A percentile compares a stretch with the other conserved stretches of the same genome.
These are phyloP conservation scores for Ceratocystis eucalypticola DNA, from an alignment of 2,329 filamentous ascomycete species.

Conservation along the genomic window DNA sequence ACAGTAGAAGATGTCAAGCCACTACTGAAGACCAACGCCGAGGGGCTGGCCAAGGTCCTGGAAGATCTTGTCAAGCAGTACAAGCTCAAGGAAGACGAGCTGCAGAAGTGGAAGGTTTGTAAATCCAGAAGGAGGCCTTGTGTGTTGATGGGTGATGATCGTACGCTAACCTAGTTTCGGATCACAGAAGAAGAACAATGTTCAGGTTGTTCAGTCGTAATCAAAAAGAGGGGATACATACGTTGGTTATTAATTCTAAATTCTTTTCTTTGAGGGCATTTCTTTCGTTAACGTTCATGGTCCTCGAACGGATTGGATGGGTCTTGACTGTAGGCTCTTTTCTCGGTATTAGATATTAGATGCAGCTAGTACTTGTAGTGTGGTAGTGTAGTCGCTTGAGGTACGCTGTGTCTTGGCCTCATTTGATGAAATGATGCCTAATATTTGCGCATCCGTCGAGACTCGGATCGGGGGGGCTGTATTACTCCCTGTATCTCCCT, in stretches of 20 bases:
- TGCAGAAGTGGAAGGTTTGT: constrained; percentile 96
- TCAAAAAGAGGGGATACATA: constrained; percentile 14
- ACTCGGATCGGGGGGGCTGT: too few species aligned
- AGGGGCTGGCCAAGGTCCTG: constrained; percentile 84
- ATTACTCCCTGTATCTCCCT: neutral
- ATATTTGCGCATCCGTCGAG: too few species aligned
- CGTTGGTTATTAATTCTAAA: neutral
- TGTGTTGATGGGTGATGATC: neutral
- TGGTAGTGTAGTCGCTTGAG: too few species aligned
- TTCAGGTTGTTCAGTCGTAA: constrained; percentile 71
- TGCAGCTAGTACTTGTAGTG: too few species aligned
- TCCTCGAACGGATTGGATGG: too few species aligned
- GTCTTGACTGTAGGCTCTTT: too few species aligned
- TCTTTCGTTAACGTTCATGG: too few species aligned
- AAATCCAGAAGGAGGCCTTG: neutral
- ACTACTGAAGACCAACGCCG: constrained; percentile 81
- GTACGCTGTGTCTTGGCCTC: too few species aligned
- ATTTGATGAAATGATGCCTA: too few species aligned
- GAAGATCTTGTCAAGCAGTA: constrained; percentile 95
- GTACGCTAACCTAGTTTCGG: constrained; percentile 5
- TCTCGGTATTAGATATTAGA: too few species aligned
- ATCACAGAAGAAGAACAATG: constrained; percentile 72
- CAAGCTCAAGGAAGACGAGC: constrained; percentile 82
- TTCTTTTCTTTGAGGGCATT: neutral
- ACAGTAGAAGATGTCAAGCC: constrained; percentile 89